These are phyloP conservation scores for Sanguinoderma infundibulare DNA, from an alignment of 1,284 basidiomycete species.

Conservation along the genomic window DNA sequence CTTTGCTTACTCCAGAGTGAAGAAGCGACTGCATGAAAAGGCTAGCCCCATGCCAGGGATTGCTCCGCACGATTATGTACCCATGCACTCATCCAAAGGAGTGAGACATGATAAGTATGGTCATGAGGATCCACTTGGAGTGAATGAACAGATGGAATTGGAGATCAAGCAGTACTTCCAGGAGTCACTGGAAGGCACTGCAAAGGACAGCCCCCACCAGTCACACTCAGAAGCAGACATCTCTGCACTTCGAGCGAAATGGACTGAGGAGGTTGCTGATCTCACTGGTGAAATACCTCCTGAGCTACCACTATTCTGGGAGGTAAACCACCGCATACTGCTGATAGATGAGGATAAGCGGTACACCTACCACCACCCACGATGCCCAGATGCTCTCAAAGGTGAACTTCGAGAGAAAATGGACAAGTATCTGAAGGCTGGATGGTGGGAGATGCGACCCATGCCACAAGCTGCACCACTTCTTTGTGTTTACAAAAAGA, in stretches of 20 bases:
- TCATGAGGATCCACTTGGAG: neutral
- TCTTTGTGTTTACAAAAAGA: constrained; percentile 28
- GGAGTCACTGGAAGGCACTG: neutral
- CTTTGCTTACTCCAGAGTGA: neutral
- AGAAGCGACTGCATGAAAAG: neutral
- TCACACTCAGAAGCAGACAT: neutral
- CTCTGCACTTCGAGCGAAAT: neutral
- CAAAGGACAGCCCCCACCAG: too few species aligned
- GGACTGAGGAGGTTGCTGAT: constrained; percentile 9
- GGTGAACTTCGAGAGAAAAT: constrained; percentile 28
- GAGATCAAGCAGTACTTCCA: neutral
- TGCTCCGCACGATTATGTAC: neutral
- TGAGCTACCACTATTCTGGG: neutral
- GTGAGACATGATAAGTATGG: neutral
- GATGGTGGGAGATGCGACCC: constrained; percentile 29
- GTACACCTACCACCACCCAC: neutral
- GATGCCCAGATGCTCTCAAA: neutral
- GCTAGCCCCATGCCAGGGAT: neutral
- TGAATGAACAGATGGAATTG: neutral
- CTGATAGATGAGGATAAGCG: neutral
- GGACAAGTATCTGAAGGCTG: constrained; percentile 23
- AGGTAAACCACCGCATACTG: constrained; percentile 2
- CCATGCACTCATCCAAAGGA: neutral
- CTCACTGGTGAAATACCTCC: constrained; percentile 1
- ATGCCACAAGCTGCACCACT: constrained; percentile 26